Evolutionary conservation across 139 green algal genomes (phyloP), one percentile per base, ranked within the genome.

Genomic region (Coccomyxa sp.): DNA sequence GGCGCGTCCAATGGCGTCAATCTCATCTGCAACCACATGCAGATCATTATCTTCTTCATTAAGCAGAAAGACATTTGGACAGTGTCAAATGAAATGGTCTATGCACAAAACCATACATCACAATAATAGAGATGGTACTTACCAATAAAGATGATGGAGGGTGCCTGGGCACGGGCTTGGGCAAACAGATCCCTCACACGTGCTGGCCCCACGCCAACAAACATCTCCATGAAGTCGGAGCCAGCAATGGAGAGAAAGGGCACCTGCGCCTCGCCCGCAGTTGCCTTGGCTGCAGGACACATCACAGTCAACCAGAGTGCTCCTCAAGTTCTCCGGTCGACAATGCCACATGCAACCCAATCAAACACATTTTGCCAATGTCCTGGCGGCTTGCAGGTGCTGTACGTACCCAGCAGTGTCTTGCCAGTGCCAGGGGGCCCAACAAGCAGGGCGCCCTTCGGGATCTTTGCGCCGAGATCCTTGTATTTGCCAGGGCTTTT

Each of bases 101-200:
- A 9, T 28, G 21, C 18, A 71, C 1, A 71, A 3, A 71, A 25
- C 21, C 18, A 1, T 28, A 71, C 1, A 68, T 77, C 28, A 28
- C 76, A 60, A 32, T 14, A 80, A 13, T 3, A 80, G 31, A 32
- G 1, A 80, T 14, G 27, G 76, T 18, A 14, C 84, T 57, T 63
- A 91, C 88, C 86, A 60, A 97, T 98, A 92, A 99, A 99, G 88
- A 99, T 99, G 86, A 99, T 99, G 85, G 91, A 96, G 23, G 95
- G 95, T 0, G 86, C 90, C 90, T 96, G 93, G 31, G 88, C 91
- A 76, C 92, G 93, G 0, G 94, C 93, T 87, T 98, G 94, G 0
- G 93, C 89, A 81, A 99, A 99, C 23, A 99, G 91, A 87, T 99
- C 97, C 15, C 97, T 87, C 79, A 99, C 97, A 16, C 97, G 91